Conservation (phyloP, 1,139 yeast species). For the Suhomyces terraborum region DNA sequence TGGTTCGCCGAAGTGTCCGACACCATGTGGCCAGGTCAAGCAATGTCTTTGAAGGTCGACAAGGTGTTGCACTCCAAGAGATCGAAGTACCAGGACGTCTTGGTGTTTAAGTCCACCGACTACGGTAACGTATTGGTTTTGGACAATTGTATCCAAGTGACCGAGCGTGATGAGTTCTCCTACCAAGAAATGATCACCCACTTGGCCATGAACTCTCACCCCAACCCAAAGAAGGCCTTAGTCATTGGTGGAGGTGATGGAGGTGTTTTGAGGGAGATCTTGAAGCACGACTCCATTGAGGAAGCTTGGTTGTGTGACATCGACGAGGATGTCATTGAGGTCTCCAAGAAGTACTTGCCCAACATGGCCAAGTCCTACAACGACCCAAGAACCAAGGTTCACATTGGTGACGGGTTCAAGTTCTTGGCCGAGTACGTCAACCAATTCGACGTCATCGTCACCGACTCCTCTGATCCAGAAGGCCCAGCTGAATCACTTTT, state of each 20-base stretch:
- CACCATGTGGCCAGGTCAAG: constrained; percentile 96
- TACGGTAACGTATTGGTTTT: constrained; percentile 90
- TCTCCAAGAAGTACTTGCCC: constrained; percentile 81
- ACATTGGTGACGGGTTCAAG: constrained; percentile 91
- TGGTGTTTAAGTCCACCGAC: constrained; percentile 82
- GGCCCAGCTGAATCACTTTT: constrained; percentile 93
- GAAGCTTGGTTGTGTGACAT: constrained; percentile 89
- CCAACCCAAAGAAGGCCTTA: constrained; percentile 83
- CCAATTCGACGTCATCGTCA: constrained; percentile 85
- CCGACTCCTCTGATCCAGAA: constrained; percentile 95
- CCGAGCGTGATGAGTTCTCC: constrained; percentile 93
- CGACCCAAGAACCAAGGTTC: constrained; percentile 80
- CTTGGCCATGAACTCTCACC: constrained; percentile 85
- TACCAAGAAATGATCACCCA: constrained; percentile 96
- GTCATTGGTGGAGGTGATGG: constrained; percentile 98
- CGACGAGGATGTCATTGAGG: constrained; percentile 84
- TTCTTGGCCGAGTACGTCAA: constrained; percentile 71
- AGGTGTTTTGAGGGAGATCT: constrained; percentile 89
- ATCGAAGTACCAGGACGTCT: constrained; percentile 77
- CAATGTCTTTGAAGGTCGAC: constrained; percentile 82
- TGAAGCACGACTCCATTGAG: constrained; percentile 81
- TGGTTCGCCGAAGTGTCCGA: constrained; percentile 91
- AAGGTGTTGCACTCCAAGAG: constrained; percentile 77
- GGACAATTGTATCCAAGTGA: constrained; percentile 89
- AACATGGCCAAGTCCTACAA: constrained; percentile 77